Evolutionary conservation across 768 basidiomycete species (phyloP), one percentile per base, ranked within the genome.

Genomic region (Dentipellis sp.): DNA sequence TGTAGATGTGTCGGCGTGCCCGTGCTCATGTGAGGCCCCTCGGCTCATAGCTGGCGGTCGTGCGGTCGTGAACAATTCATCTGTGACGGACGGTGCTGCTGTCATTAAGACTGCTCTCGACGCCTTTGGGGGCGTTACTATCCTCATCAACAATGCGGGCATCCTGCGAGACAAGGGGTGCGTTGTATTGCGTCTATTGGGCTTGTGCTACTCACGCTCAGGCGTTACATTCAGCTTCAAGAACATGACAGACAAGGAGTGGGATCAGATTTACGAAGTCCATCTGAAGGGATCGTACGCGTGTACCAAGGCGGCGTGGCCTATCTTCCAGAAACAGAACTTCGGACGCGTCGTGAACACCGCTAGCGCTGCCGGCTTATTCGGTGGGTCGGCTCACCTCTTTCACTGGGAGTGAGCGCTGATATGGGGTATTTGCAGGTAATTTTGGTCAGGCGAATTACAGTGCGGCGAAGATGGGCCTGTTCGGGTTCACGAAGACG

Each of bases 371-470:
- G 94, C 95, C 58, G 95, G 95, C 6, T 72, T 97, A 36, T 95
- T 94, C 64, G 94, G 90, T 89, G 55, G 39, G 79, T 67, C 7
- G 29, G 29, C 29, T 29, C 29, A 29, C 29, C 23, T 16, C 21
- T 55, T 17, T 48, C 21, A 10, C 10, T 48, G 10, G 11, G 10
- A 39, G 16, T 36, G 6, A 7, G 22, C n/a, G 50, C 5, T 58
- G 21, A 46, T 36, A 36, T 29, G 3, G 23, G 22, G 34, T 10
- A 3, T 23, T 17, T 35, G 23, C 10, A 91, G 88, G 93, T 8
- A 97, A 95, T 74, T 90, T 95, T 67, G 97, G 97, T 10, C 94
- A 97, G 71, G 86, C 93, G 11, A 99, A 98, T 70, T 99, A 98
- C 70, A 94, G 93, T 49, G 92, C 95, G 2, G 95, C 94, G 1